Base-by-base conservation (phyloP, 768 basidiomycete species). In the Trametes villosa region DNA sequence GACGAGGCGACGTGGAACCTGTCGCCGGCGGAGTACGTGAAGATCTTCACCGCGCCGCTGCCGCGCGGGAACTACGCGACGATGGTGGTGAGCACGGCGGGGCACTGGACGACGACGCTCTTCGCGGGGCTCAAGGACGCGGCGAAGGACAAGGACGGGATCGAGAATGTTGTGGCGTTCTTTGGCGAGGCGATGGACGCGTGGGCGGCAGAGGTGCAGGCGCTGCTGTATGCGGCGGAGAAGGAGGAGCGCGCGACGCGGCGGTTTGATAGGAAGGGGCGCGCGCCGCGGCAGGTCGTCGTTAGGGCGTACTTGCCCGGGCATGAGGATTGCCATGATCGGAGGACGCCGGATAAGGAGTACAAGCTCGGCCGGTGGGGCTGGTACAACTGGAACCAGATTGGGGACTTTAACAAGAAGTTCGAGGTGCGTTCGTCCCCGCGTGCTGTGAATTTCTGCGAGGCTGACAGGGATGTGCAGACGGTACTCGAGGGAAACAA, bases 331-430 rank as follows among this genome's bases (percentile, higher is more conserved):
- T 88, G 88, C 62, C 86, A 85, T 62, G 63, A 77, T n/a, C 64
- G 70, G 52, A 71, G 72, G 22, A 57, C 76, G 60, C 84, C 85
- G n/a, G 82, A 79, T 80, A 68, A 57, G 34, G 74, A 76, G 60
- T 76, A 84, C 20, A 64, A 74, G 60, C 79, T 80, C 2, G 81
- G 76, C 57, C 59, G 63, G 38, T 77, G 77, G 75, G 75, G 77
- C 30, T 85, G 81, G 79, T 89, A 83, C 67, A 89, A 89, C 67
- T 89, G 88, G 88, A 80, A 76, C 0, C 78, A 80, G 72, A 87
- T 89, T 48, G 68, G 75, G 69, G 77, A 79, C 59, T 84, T 82
- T 59, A 89, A 89, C 60, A 67, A 72, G n/a, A 70, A 80, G 15
- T 87, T 88, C 65, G 74, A 86, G 81, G 86, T 87, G 38, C 22